Percentiles rank a stretch among this genome's conserved stretches.
These are phyloP conservation scores for Trematosphaeria pertusa DNA, from an alignment of 2,329 filamentous ascomycete species.

Conservation along the genomic window DNA sequence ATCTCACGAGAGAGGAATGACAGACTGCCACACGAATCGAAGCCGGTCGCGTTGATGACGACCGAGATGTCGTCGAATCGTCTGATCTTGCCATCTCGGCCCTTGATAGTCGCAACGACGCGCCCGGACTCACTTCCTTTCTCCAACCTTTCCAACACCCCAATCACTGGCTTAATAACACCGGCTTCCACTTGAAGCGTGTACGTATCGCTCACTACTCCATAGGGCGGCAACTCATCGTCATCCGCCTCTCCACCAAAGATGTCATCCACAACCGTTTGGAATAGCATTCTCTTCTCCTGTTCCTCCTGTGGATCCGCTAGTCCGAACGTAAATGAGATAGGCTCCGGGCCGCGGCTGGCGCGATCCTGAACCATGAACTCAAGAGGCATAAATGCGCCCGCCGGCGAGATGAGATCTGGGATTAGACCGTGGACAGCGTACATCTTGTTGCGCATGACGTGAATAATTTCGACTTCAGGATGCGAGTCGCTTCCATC, in stretches of 20 bases:
- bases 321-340: constrained; percentile 9
- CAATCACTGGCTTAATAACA: constrained; percentile 35
- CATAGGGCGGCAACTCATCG: constrained; percentile 61
- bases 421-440: constrained; percentile 63
- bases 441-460: constrained; percentile 72
- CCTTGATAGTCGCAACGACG: constrained; percentile 2
- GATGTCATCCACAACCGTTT: constrained; percentile 8
- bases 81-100: constrained; percentile 1
- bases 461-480: constrained; percentile 63
- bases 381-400: constrained; percentile 11
- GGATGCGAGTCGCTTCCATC: not conserved
- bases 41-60: constrained; percentile 76
- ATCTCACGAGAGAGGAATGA: constrained; percentile 66
- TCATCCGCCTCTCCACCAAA: constrained; percentile 22
- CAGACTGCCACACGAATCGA: constrained; percentile 65
- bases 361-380: constrained; percentile 46
- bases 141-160: constrained; percentile 26
- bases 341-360: constrained; percentile 4
- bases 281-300: not conserved
- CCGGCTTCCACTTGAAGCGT: constrained; percentile 72
- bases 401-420: not conserved
- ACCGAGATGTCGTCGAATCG: constrained; percentile 65
- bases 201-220: constrained; percentile 74
- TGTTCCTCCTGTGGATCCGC: constrained; percentile 2
- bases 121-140: not conserved